Percentiles rank a stretch among this genome's conserved stretches.
phyloP scores from a whole-genome alignment of 257 asterid genomes.

The Cruciata laevipes region DNA sequence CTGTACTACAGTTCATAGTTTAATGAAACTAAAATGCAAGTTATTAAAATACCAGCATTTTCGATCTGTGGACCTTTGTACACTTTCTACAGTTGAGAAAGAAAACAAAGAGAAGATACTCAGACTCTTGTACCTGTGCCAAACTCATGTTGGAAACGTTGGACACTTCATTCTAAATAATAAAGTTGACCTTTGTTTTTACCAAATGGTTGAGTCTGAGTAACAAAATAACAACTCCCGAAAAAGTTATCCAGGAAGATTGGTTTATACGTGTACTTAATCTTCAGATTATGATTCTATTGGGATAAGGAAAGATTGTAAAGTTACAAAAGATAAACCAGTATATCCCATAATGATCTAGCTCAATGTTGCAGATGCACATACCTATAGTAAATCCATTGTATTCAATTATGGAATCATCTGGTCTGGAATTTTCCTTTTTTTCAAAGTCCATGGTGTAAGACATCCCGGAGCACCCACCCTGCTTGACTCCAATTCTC shows the following conservation, averaged over 20 bases:
- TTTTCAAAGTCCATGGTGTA: conserved; percentile 92
- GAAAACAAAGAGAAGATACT: neutral
- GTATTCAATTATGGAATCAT: conserved; percentile 82
- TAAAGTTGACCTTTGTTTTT: too few relatives aligned
- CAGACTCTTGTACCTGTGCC: neutral
- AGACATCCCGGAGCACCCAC: conserved; percentile 98
- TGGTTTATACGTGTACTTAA: neutral
- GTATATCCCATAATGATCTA: neutral
- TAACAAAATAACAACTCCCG: neutral
- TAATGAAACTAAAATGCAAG: neutral
- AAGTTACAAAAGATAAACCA: neutral
- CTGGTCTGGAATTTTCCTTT: conserved; percentile 62
- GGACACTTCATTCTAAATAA: neutral
- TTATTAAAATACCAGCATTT: neutral
- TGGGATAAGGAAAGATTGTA: neutral
- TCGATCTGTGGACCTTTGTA: neutral
- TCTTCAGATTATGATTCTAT: neutral
- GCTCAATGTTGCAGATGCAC: neutral
- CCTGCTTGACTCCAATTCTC: conserved; percentile 94
- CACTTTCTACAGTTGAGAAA: neutral
- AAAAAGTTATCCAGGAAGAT: neutral
- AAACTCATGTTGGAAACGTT: neutral
- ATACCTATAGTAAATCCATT: conserved; percentile 79
- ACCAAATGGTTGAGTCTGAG: too few relatives aligned
- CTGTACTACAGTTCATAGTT: neutral